phyloP scores from a whole-genome alignment of 2,329 filamentous ascomycete species.

The Xylaria sp. region DNA sequence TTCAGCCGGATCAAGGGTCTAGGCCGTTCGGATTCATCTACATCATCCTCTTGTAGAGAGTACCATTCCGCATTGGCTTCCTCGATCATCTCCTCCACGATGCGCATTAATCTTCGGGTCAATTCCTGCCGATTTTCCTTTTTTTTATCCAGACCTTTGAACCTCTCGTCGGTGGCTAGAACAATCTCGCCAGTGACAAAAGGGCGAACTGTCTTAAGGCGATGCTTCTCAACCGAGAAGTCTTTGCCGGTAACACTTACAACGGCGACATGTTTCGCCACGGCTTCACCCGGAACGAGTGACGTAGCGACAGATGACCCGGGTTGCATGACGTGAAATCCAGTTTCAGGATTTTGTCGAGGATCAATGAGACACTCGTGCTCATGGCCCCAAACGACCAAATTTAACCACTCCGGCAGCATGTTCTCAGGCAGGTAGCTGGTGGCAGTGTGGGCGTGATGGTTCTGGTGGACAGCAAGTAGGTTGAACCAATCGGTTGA shows the following conservation, averaged over 20 bases:
- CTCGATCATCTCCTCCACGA: constrained; percentile 88
- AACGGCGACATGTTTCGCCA: constrained; percentile 89
- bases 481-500: constrained; percentile 95
- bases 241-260: constrained; percentile 84
- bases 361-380: constrained; percentile 96
- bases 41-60: constrained; percentile 74
- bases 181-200: constrained; percentile 89
- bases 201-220: constrained; percentile 87
- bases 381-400: constrained; percentile 97
- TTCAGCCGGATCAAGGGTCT: constrained; percentile 88
- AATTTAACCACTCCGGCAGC: constrained; percentile 87
- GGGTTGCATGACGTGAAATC: constrained; percentile 96
- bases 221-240: constrained; percentile 82
- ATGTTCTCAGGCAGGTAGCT: constrained; percentile 96
- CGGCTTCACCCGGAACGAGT: constrained; percentile 87
- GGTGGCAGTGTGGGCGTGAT: constrained; percentile 89
- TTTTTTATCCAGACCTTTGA: constrained; percentile 81
- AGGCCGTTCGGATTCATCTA: constrained; percentile 71
- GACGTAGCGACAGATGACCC: constrained; percentile 97
- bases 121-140: constrained; percentile 86
- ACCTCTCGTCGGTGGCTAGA: constrained; percentile 78
- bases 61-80: constrained; percentile 86
- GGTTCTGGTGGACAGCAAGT: constrained; percentile 95
- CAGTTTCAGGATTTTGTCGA: constrained; percentile 82
- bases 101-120: constrained; percentile 77